Conservation (phyloP, 768 basidiomycete species). For the Tephrocybe sp. region DNA sequence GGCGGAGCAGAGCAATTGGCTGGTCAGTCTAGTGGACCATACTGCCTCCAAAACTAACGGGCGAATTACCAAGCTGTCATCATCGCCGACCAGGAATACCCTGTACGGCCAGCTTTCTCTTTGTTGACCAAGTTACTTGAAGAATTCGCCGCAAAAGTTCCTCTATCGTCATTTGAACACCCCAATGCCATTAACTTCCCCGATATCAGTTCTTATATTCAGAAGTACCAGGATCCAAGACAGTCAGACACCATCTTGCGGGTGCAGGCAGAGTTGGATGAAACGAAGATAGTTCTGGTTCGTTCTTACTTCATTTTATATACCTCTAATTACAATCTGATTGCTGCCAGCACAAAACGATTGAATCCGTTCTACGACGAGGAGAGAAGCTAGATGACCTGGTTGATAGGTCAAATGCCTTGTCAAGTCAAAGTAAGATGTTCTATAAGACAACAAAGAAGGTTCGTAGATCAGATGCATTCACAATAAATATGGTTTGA, state of each 20-base stretch:
- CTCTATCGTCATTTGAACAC: constrained; percentile 64
- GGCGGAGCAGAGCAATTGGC: constrained; percentile 84
- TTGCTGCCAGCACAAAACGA: constrained; percentile 87
- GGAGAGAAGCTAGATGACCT: constrained; percentile 97
- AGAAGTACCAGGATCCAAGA: constrained; percentile 95
- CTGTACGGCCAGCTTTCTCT: constrained; percentile 94
- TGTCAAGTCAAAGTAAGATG: constrained; percentile 93
- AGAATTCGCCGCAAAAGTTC: constrained; percentile 83
- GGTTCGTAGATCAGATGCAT: constrained; percentile 55
- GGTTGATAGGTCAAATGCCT: constrained; percentile 88
- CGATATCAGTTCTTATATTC: constrained; percentile 71
- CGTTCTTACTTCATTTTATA: constrained; percentile 27
- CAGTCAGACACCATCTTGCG: constrained; percentile 98
- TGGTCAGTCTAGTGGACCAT: constrained; percentile 49
- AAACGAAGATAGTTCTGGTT: constrained; percentile 98
- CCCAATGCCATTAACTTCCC: constrained; percentile 75
- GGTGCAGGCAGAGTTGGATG: constrained; percentile 97
- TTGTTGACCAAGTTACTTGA: constrained; percentile 91
- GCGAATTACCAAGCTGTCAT: constrained; percentile 57
- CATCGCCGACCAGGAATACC: constrained; percentile 95
- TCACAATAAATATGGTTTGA: neutral
- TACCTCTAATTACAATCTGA: neutral
- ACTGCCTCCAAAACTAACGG: constrained; percentile 4
- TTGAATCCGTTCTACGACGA: constrained; percentile 93
- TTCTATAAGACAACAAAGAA: constrained; percentile 99